Evolutionary conservation across 331 rosid species (phyloP).

Genomic region (Quercus tomentella): DNA sequence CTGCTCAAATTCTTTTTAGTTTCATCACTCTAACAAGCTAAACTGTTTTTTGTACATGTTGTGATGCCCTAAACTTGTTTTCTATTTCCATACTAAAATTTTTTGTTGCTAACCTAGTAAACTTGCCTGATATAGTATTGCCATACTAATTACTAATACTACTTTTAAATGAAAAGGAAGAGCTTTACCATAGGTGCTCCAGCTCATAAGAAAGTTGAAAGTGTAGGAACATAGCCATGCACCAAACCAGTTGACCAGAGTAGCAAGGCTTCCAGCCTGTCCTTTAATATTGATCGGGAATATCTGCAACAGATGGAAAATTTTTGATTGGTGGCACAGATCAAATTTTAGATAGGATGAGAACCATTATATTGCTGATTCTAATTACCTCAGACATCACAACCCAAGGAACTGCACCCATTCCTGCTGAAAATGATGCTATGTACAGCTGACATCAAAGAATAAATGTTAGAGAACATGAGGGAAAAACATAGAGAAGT

Average conservation of each 20-base stretch:
- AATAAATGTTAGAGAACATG: constrained; percentile 2
- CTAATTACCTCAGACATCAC: constrained; percentile 84
- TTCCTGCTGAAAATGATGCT: constrained; percentile 74
- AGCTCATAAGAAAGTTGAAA: constrained; percentile 75
- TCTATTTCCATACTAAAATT: neutral
- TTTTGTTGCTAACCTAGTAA: neutral
- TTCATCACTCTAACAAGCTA: too few species aligned
- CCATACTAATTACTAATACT: neutral
- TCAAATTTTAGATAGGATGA: neutral
- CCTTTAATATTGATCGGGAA: constrained; percentile 91
- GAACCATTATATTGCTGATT: neutral
- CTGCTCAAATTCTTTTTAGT: neutral
- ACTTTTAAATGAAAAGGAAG: neutral
- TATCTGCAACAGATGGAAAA: constrained; percentile 44
- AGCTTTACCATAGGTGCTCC: constrained; percentile 82
- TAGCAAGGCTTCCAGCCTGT: constrained; percentile 80
- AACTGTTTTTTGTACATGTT: too few species aligned
- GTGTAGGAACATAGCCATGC: constrained; percentile 90
- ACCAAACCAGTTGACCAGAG: constrained; percentile 88
- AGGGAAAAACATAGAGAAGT: neutral
- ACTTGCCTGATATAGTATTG: neutral
- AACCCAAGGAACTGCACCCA: constrained; percentile 98
- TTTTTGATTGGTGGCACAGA: neutral
- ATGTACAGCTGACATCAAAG: constrained; percentile 53
- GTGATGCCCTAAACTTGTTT: neutral